Conservation (phyloP, 192 early-diverging fungal genomes). For the Allomyces macrogynus region DNA sequence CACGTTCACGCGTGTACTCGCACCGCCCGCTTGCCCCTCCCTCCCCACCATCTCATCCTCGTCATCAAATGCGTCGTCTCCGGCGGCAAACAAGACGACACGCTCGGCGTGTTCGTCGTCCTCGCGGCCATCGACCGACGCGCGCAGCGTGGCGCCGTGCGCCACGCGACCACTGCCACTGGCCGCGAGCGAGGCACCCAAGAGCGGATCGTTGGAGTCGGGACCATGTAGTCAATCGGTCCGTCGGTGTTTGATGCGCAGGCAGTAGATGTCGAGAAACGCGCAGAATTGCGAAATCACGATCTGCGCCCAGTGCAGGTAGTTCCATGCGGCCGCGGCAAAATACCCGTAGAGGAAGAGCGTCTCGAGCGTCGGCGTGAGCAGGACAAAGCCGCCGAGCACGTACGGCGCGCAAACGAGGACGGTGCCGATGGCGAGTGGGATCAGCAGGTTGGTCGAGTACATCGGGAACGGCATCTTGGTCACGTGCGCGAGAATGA, state of each 20-base stretch:
- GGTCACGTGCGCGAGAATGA: constrained; percentile 75
- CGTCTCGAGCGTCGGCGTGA: constrained; percentile 42
- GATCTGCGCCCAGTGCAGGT: constrained; percentile 63
- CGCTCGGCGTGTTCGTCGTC: no score
- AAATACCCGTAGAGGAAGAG: constrained; percentile 48
- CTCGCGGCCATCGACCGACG: no score
- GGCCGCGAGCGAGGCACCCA: no score
- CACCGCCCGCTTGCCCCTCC: no score
- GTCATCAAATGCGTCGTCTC: no score
- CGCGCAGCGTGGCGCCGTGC: no score
- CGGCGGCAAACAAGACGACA: no score
- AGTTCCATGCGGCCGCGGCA: constrained; percentile 48
- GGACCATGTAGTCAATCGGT: not conserved
- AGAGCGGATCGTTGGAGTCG: no score
- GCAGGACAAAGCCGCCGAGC: constrained; percentile 33
- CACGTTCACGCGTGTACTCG: no score
- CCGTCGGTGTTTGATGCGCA: constrained; percentile 34
- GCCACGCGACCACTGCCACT: no score
- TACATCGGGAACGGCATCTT: constrained; percentile 64
- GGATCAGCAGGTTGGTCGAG: constrained; percentile 47
- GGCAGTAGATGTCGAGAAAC: constrained; percentile 65
- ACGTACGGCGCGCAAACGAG: constrained; percentile 38
- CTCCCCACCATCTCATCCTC: no score
- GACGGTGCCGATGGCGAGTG: constrained; percentile 48
- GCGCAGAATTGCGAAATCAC: constrained; percentile 78